Conservation (phyloP, 2,329 filamentous ascomycete genomes). For the Aspergillus sp. region DNA sequence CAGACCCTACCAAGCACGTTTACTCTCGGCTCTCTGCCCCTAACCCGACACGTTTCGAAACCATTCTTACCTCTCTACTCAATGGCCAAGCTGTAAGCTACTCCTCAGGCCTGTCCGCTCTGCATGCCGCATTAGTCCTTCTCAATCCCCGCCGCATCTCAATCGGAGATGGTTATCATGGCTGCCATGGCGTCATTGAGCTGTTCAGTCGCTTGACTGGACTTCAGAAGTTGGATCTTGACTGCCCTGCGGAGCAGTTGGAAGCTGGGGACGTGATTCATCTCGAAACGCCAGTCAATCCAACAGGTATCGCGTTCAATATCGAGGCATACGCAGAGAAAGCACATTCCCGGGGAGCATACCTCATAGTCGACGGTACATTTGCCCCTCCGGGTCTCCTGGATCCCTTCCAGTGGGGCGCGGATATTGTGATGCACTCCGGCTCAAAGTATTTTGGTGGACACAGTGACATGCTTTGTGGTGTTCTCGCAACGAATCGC, state of each 20-base stretch:
- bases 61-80: slow-evolving; percentile 72
- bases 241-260: slow-evolving; percentile 62
- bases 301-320: slow-evolving; percentile 73
- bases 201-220: slow-evolving; percentile 72
- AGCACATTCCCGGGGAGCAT: slow-evolving; percentile 68
- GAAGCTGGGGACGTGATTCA: slow-evolving; percentile 78
- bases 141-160: slow-evolving; percentile 78
- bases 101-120: slow-evolving; percentile 76
- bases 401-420: slow-evolving; percentile 76
- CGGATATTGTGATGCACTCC: slow-evolving; percentile 84
- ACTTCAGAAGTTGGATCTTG: slow-evolving; percentile 66
- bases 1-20: slow-evolving; percentile 51
- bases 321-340: slow-evolving; percentile 66
- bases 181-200: slow-evolving; percentile 78
- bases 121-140: slow-evolving; percentile 81
- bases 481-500: slow-evolving; percentile 65
- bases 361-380: slow-evolving; percentile 80
- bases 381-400: slow-evolving; percentile 88
- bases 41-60: slow-evolving; percentile 79
- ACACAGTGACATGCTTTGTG: slow-evolving; percentile 89
- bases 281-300: slow-evolving; percentile 91
- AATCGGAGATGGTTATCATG: slow-evolving; percentile 85
- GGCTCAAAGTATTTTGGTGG: slow-evolving; percentile 97
- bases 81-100: slow-evolving; percentile 66
- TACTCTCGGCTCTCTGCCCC: slow-evolving; percentile 80